These are phyloP conservation scores for Trichomonascaceae sp. DNA, from an alignment of 1,139 yeast species.

Conservation along the genomic window DNA sequence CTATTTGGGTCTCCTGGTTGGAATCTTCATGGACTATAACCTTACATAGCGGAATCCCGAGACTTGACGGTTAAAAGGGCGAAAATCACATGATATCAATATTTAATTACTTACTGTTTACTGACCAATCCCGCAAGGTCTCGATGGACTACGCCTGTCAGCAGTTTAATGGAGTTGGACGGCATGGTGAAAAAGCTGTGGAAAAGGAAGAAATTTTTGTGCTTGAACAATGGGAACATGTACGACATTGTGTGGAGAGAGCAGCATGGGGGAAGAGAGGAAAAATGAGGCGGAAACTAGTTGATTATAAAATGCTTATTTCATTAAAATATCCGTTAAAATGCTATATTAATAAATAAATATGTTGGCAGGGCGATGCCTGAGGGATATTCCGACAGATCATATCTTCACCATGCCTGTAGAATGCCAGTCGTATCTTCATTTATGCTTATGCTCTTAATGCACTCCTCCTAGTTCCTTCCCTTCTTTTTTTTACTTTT, in stretches of 20 bases:
- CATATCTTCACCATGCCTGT: no score
- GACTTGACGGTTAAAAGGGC: slow-evolving; percentile 20
- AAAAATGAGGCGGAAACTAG: no score
- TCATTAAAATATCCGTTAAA: no score
- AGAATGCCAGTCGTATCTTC: not conserved
- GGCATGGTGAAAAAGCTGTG: slow-evolving; percentile 18
- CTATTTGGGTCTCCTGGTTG: slow-evolving; percentile 78
- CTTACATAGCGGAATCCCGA: slow-evolving; percentile 38
- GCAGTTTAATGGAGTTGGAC: slow-evolving; percentile 74
- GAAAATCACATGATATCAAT: not conserved
- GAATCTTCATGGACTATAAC: slow-evolving; percentile 44
- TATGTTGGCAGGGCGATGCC: no score
- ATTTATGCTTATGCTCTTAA: not conserved
- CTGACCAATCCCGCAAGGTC: slow-evolving; percentile 85
- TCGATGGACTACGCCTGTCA: slow-evolving; percentile 85
- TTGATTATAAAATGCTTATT: no score
- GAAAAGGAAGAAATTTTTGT: not conserved
- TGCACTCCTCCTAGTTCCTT: not conserved
- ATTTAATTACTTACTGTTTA: slow-evolving; percentile 33
- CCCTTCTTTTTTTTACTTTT: slow-evolving; percentile 12
- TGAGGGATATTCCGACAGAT: no score
- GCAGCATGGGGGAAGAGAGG: not conserved
- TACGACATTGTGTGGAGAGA: not conserved
- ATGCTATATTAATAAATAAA: no score
- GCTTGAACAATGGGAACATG: not conserved